Evolutionary conservation across 805 yeast species (phyloP), one percentile per base, ranked within the genome.

Genomic region (Sugiyamaella marilandica): DNA sequence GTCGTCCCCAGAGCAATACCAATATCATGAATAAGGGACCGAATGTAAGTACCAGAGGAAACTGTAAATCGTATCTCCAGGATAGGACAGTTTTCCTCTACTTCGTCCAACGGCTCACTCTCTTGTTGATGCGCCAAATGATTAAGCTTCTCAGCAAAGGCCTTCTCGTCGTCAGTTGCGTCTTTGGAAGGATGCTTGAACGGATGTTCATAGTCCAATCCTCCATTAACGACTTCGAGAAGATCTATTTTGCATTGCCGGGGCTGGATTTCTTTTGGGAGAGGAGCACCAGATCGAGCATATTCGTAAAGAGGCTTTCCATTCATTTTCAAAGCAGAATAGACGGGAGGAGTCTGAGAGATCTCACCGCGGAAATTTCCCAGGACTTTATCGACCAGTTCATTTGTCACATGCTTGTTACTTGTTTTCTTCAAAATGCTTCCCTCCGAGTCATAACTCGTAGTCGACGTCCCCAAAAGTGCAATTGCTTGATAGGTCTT

Each of bases 281-380:
- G 74, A 0, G 96, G 92, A 24, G 79, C 72, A 0, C 95, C 95
- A 57, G 85, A 80, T 57, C 99, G 77, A 1, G 99, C 99, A 66
- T 94, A 94, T 62, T 92, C 96, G 65, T 95, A 90, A 46, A 95
- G 72, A 2, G 96, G 95, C 70, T 84, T 89, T 14, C 99, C 99
- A 64, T 89, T 84, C 83, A 95, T 85, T 65, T 92, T 92, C 54
- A 95, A 73, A 0, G 99, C 99, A 14, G 97, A 87, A 68, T 81
- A 94, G 11, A 94, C 84, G 0, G 99, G 99, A 10, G 99, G 99
- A 0, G 95, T 85, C 69, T 94, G 99, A 60, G 77, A 77, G 49
- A 91, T 72, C 13, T 81, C 77, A 0, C 98, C 99, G n/a, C 81
- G 72, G 64, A 94, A 90, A 68, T 83, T 83, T 5, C 71, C 72